Conservation (phyloP, 2,329 filamentous ascomycete species). For the Arthroderma uncinatum region DNA sequence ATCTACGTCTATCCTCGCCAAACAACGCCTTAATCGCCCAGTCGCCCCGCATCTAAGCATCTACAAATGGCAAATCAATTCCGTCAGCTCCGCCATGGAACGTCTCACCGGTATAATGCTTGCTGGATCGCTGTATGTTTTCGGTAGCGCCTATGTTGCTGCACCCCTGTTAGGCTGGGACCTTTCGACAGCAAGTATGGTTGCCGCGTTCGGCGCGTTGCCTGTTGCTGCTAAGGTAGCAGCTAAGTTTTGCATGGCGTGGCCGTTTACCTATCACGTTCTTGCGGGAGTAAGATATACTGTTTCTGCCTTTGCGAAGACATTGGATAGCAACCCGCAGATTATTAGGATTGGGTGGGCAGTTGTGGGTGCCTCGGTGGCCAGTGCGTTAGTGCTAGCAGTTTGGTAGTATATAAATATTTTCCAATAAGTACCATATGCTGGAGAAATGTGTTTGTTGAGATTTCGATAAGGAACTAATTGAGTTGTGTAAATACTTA, state of each 20-base stretch:
- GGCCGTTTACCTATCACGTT: conserved; percentile 56
- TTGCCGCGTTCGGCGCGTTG: conserved; percentile 52
- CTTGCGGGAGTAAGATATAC: too few relatives aligned
- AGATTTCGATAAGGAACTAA: too few relatives aligned
- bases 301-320: too few relatives aligned
- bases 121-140: conserved; percentile 65
- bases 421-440: too few relatives aligned
- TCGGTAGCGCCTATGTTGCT: conserved; percentile 66
- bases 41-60: conserved; percentile 73
- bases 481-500: too few relatives aligned
- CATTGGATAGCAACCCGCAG: conserved; percentile 21
- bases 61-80: conserved; percentile 79
- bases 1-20: conserved; percentile 47
- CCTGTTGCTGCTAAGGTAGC: conserved; percentile 48
- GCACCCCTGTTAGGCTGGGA: conserved; percentile 64
- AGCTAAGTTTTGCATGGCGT: conserved; percentile 48
- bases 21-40: conserved; percentile 71
- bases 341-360: conserved; percentile 55
- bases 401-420: neutral
- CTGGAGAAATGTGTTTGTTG: too few relatives aligned
- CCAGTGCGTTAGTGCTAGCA: neutral
- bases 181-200: conserved; percentile 51
- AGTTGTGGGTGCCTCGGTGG: conserved; percentile 40
- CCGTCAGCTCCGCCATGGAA: conserved; percentile 62
- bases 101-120: conserved; percentile 68